These are phyloP conservation scores for Lentinus tigrinus DNA, from an alignment of 768 basidiomycete species.

Conservation along the genomic window DNA sequence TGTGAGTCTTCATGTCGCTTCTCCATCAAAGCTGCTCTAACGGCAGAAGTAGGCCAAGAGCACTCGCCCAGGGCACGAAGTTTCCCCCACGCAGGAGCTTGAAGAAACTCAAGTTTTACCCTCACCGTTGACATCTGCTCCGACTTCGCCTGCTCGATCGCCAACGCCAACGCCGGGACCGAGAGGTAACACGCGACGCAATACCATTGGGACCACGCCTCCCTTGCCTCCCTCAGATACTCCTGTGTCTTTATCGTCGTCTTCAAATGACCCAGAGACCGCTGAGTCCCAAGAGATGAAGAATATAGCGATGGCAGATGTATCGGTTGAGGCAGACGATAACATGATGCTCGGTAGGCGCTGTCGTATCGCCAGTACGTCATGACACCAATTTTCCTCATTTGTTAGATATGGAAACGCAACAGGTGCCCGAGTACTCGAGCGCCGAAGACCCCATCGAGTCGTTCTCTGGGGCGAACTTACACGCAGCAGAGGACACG, in stretches of 20 bases:
- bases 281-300: constrained; percentile 42
- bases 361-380: background rate
- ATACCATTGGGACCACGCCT: background rate
- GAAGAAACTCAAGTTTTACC: constrained; percentile 32
- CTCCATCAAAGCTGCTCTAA: background rate
- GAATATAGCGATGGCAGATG: constrained; percentile 25
- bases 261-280: constrained; percentile 13
- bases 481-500: background rate
- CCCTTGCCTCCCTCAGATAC: constrained; percentile 28
- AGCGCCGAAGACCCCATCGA: constrained; percentile 32
- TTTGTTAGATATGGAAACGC: constrained; percentile 36
- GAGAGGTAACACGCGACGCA: background rate
- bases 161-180: constrained; percentile 13
- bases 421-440: constrained; percentile 9
- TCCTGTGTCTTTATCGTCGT: constrained; percentile 2
- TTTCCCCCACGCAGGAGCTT: constrained; percentile 56
- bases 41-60: background rate
- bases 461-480: constrained; percentile 33
- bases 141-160: constrained; percentile 4
- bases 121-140: constrained; percentile 16
- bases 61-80: constrained; percentile 18
- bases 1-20: constrained; percentile 35
- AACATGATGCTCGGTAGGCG: constrained; percentile 48
- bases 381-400: background rate
- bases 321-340: constrained; percentile 28